Percentiles rank a stretch among this genome's conserved stretches.
Conservation (phyloP, 192 early-diverging fungal species). For the Backusella australiensis region DNA sequence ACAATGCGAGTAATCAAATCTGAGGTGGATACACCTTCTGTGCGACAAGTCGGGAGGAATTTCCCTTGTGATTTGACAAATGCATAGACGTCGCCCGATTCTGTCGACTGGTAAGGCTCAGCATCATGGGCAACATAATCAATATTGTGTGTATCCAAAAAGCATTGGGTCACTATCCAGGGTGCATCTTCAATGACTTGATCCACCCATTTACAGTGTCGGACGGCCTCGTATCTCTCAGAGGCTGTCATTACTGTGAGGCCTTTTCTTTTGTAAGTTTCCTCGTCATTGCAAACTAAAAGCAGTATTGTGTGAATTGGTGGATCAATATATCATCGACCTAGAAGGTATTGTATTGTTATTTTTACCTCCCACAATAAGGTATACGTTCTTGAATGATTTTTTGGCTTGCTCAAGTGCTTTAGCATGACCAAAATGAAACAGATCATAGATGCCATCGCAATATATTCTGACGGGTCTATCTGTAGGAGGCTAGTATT, state of each 20-base stretch:
- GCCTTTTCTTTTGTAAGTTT: conserved; percentile 68
- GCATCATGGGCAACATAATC: conserved; percentile 81
- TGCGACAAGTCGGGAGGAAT: conserved; percentile 65
- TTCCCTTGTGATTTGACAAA: conserved; percentile 70
- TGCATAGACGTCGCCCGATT: conserved; percentile 66
- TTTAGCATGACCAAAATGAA: conserved; percentile 81
- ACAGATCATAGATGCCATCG: conserved; percentile 86
- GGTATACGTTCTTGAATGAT: conserved; percentile 68
- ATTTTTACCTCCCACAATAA: conserved; percentile 66
- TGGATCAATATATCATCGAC: not conserved
- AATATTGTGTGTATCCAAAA: conserved; percentile 66
- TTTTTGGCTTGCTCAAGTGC: conserved; percentile 85
- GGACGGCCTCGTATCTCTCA: conserved; percentile 70
- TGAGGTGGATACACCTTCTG: conserved; percentile 76
- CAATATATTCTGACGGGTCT: conserved; percentile 78
- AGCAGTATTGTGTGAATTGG: not conserved
- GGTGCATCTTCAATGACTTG: conserved; percentile 69
- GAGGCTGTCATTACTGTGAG: conserved; percentile 69
- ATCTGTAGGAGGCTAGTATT: conserved; percentile 54
- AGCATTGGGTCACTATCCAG: conserved; percentile 68
- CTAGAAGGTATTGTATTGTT: not conserved
- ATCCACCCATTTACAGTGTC: conserved; percentile 79
- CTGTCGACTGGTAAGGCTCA: conserved; percentile 66
- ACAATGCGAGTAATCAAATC: conserved; percentile 80
- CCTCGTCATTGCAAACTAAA: conserved; percentile 60